Conservation (phyloP, 371 early-diverging fungal genomes). For the Parasitella parasitica region DNA sequence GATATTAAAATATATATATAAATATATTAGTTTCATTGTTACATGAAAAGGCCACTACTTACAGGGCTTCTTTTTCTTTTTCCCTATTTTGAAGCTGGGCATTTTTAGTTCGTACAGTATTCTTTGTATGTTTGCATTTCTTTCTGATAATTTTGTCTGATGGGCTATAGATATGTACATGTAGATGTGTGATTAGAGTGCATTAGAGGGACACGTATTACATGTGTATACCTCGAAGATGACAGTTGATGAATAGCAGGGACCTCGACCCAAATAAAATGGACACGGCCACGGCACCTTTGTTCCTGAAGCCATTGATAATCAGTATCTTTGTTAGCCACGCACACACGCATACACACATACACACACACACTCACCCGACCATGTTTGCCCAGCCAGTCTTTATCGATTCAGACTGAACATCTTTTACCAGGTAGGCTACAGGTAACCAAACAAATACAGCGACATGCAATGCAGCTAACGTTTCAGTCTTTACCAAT, state of each 20-base stretch:
- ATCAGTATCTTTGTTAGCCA: too few relatives aligned
- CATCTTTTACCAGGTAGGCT: slow-evolving; percentile 47
- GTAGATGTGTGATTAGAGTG: too few relatives aligned
- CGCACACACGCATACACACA: too few relatives aligned
- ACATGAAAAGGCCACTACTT: not conserved
- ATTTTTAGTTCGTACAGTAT: slow-evolving; percentile 38
- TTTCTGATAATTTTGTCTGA: slow-evolving; percentile 33
- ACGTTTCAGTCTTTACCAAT: slow-evolving; percentile 57
- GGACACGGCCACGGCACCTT: slow-evolving; percentile 77
- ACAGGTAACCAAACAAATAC: slow-evolving; percentile 66
- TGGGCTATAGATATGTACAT: slow-evolving; percentile 24
- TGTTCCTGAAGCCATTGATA: slow-evolving; percentile 69
- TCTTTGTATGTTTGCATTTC: slow-evolving; percentile 42
- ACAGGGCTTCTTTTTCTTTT: slow-evolving; percentile 15
- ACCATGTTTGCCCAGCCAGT: slow-evolving; percentile 43
- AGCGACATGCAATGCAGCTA: slow-evolving; percentile 71
- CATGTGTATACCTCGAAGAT: slow-evolving; percentile 77
- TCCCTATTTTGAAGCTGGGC: slow-evolving; percentile 18
- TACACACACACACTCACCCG: slow-evolving; percentile 19
- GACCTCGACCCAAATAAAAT: slow-evolving; percentile 58
- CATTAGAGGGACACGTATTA: too few relatives aligned
- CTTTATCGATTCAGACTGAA: slow-evolving; percentile 34
- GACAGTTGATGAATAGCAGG: slow-evolving; percentile 72
- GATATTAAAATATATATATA: not conserved
- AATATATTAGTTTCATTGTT: not conserved